Percentiles rank a stretch among this genome's conserved stretches.
phyloP scores from a whole-genome alignment of 345 rosid genomes.

The Schrenkiella parvula region DNA sequence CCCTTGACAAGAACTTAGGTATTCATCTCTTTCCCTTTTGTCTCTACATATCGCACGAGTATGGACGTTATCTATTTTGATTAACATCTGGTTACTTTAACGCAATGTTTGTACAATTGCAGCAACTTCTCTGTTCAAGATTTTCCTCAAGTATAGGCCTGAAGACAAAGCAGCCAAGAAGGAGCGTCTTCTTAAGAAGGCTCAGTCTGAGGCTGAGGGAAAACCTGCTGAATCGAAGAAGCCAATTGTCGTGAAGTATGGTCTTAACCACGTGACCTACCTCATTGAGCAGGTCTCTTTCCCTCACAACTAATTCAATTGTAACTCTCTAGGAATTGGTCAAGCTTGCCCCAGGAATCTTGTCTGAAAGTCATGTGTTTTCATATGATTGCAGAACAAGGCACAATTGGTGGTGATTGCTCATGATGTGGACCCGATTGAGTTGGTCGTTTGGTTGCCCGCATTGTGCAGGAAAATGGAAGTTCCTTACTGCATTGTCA shows the following conservation, averaged over 20 bases:
- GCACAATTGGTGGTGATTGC: constrained; percentile 71
- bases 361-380: background rate
- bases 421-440: constrained; percentile 78
- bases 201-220: constrained; percentile 56
- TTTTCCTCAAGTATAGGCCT: constrained; percentile 57
- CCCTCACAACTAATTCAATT: background rate
- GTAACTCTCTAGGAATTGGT: background rate
- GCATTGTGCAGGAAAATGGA: constrained; percentile 78
- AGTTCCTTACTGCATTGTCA: constrained; percentile 50
- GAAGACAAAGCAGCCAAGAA: constrained; percentile 61
- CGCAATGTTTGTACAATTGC: background rate
- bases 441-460: constrained; percentile 76
- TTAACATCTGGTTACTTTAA: background rate
- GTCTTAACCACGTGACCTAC: constrained; percentile 57
- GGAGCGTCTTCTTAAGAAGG: constrained; percentile 52
- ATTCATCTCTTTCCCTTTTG: background rate
- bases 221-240: constrained; percentile 50
- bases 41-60: background rate
- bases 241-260: constrained; percentile 55
- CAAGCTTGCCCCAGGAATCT: background rate
- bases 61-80: background rate
- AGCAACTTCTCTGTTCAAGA: constrained; percentile 48
- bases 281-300: constrained; percentile 57
- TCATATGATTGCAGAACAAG: constrained; percentile 42
- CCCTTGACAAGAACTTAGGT: constrained; percentile 80